A percentile compares a stretch with the other conserved stretches of the same genome.
phyloP scores from a whole-genome alignment of 805 yeast genomes.

The Saccharomycopsis guyanensis region DNA sequence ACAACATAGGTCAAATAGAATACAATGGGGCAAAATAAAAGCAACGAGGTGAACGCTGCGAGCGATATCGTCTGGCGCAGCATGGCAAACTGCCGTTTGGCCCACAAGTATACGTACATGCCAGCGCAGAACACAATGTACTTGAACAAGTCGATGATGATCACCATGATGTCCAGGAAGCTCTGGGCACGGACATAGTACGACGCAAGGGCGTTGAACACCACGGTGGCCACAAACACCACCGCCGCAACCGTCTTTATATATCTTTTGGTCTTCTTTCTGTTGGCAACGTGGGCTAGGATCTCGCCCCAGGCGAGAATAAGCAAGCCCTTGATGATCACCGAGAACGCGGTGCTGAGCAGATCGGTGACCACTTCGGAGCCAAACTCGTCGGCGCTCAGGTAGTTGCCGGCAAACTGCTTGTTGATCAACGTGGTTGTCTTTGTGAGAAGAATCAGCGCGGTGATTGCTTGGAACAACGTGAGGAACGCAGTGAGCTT shows the following conservation, averaged over 20 bases:
- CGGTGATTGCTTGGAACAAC: constrained; percentile 15
- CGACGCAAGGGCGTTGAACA: background rate
- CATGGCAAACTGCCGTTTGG: constrained; percentile 10
- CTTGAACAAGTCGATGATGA: background rate
- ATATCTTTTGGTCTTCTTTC: background rate
- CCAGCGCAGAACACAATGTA: constrained; percentile 2
- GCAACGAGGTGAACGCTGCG: constrained; percentile 4
- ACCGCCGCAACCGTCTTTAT: background rate
- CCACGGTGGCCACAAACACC: background rate
- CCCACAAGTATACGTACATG: constrained; percentile 3
- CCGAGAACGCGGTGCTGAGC: constrained; percentile 1
- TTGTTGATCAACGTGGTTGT: constrained; percentile 14
- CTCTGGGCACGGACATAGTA: background rate
- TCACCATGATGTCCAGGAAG: constrained; percentile 6
- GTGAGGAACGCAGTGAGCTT: constrained; percentile 11
- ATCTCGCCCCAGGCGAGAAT: constrained; percentile 17
- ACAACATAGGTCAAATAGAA: constrained; percentile 10
- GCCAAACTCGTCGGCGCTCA: constrained; percentile 12
- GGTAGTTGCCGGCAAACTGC: constrained; percentile 16
- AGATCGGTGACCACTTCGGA: background rate
- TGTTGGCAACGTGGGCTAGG: background rate
- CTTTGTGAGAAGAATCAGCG: constrained; percentile 10
- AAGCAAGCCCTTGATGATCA: constrained; percentile 8
- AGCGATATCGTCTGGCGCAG: constrained; percentile 1
- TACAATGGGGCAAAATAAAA: constrained; percentile 16